Conservation (phyloP, 2,329 filamentous ascomycete genomes). For the Epichloe aotearoae region DNA sequence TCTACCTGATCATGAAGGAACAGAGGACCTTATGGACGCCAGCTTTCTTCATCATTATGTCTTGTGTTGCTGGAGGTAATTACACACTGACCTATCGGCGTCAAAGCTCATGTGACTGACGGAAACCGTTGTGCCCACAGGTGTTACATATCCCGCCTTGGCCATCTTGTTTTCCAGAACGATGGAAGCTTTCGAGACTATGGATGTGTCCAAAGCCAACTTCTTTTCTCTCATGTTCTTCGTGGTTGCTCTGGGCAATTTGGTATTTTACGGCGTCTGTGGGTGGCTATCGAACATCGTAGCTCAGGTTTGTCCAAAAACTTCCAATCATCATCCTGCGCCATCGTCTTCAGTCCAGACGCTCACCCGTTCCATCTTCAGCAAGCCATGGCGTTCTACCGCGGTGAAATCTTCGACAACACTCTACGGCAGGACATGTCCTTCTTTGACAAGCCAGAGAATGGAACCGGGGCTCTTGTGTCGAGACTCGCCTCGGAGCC, state of each 20-base stretch:
- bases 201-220: constrained; percentile 26
- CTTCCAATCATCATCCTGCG: background rate
- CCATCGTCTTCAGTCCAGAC: background rate
- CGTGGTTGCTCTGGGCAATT: constrained; percentile 32
- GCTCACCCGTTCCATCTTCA: constrained; percentile 1
- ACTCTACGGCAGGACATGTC: constrained; percentile 41
- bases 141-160: constrained; percentile 26
- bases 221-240: constrained; percentile 46
- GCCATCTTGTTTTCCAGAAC: constrained; percentile 26
- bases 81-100: background rate
- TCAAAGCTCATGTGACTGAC: background rate
- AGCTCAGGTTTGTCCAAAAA: constrained; percentile 17
- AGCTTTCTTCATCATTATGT: constrained; percentile 10
- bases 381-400: constrained; percentile 21
- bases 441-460: constrained; percentile 27
- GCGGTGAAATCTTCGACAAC: constrained; percentile 30
- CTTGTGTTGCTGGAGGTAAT: constrained; percentile 17
- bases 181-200: constrained; percentile 23
- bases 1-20: constrained; percentile 18
- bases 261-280: constrained; percentile 27
- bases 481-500: constrained; percentile 25
- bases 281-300: constrained; percentile 25
- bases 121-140: constrained; percentile 9
- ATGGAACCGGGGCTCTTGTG: constrained; percentile 26
- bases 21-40: constrained; percentile 16